Evolutionary conservation across 202 grass and related monocot species (phyloP).

Genomic region (Schoenoplectus tabernaemontani): DNA sequence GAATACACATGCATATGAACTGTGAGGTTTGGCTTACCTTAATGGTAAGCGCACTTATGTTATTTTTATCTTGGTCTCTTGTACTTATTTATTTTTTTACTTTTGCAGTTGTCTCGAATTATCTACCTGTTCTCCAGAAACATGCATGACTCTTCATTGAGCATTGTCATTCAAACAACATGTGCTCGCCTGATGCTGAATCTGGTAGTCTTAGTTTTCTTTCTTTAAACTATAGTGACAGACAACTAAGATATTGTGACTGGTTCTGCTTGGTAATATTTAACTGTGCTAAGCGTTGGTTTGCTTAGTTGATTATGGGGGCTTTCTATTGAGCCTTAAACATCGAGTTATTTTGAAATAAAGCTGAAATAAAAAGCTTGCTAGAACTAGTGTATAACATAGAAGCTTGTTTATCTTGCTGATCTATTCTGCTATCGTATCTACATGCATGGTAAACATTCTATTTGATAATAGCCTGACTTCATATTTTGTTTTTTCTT

Average conservation of each 20-base stretch:
- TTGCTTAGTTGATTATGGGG: slow-evolving; percentile 17
- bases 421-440: background rate
- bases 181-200: slow-evolving; percentile 98
- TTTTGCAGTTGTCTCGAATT: slow-evolving; percentile 89
- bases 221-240: slow-evolving; percentile 18
- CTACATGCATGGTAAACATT: background rate
- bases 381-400: background rate
- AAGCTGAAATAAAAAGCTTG: background rate
- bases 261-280: background rate
- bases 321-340: background rate
- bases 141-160: slow-evolving; percentile 98
- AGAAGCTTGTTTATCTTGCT: background rate
- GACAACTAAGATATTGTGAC: background rate
- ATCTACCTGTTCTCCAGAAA: slow-evolving; percentile 98
- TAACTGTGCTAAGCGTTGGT: background rate
- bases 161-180: slow-evolving; percentile 89
- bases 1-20: background rate
- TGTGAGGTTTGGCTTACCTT: slow-evolving; percentile 3
- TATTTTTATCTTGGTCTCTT: background rate
- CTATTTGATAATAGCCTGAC: background rate
- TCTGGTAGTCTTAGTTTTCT: slow-evolving; percentile 60
- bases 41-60: background rate
- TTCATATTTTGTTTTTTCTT: background rate
- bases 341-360: background rate
- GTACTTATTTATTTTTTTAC: slow-evolving; percentile 9